Conservation (phyloP, 805 yeast genomes). For the Cyberlindnera xylosilytica region DNA sequence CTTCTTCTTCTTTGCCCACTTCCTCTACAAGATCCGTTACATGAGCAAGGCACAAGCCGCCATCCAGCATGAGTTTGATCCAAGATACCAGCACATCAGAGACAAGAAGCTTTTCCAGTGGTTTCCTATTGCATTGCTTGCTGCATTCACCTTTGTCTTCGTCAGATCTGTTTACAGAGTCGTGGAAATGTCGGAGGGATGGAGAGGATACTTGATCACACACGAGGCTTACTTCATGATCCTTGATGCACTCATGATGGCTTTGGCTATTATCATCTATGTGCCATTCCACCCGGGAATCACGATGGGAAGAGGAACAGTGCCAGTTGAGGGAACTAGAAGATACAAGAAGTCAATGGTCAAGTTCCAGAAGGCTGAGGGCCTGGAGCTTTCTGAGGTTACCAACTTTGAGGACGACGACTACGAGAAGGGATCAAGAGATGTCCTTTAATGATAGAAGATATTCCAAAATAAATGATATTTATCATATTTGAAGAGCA, state of each 20-base stretch:
- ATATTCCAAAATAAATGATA: too few relatives aligned
- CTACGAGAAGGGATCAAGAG: too few relatives aligned
- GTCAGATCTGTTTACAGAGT: conserved; percentile 71
- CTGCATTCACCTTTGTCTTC: conserved; percentile 50
- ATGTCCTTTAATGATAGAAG: too few relatives aligned
- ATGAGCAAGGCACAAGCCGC: conserved; percentile 22
- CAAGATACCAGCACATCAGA: conserved; percentile 36
- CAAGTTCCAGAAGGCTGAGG: too few relatives aligned
- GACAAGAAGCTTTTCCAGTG: conserved; percentile 33
- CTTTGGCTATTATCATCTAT: conserved; percentile 43
- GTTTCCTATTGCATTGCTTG: conserved; percentile 44
- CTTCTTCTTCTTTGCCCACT: conserved; percentile 44
- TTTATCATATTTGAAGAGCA: too few relatives aligned
- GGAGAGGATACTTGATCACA: conserved; percentile 61
- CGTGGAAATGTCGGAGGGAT: conserved; percentile 68
- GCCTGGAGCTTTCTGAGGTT: too few relatives aligned
- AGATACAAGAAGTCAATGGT: background rate
- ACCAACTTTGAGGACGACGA: too few relatives aligned
- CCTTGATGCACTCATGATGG: conserved; percentile 62
- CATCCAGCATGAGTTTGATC: conserved; percentile 34
- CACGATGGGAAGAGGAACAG: conserved; percentile 31
- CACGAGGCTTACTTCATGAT: conserved; percentile 58
- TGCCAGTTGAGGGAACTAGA: conserved; percentile 5
- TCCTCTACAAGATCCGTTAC: conserved; percentile 39
- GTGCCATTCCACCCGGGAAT: conserved; percentile 61